phyloP scores from a whole-genome alignment of 192 early-diverging fungal genomes.

The Podila horticola region DNA sequence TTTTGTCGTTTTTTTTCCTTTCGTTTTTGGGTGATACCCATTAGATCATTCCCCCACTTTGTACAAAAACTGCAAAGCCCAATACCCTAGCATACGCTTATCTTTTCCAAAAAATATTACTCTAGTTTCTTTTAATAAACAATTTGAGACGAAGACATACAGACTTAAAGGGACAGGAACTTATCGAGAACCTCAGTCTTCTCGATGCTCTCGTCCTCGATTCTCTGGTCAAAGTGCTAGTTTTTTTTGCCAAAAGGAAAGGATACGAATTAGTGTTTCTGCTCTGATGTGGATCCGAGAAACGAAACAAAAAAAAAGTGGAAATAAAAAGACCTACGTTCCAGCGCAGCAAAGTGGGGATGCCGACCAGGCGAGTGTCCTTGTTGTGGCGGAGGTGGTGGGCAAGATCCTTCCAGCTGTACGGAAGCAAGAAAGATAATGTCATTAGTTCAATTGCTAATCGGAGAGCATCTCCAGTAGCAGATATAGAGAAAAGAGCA shows the following conservation, averaged over 20 bases:
- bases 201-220: slow-evolving; percentile 7
- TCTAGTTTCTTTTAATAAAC: too few relatives aligned
- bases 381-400: slow-evolving; percentile 40
- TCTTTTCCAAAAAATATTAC: too few relatives aligned
- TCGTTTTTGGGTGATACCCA: too few relatives aligned
- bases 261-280: too few relatives aligned
- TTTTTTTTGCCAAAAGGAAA: too few relatives aligned
- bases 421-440: not conserved
- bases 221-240: slow-evolving; percentile 9
- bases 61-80: too few relatives aligned
- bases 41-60: too few relatives aligned
- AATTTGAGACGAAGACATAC: too few relatives aligned
- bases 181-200: slow-evolving; percentile 1
- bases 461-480: not conserved
- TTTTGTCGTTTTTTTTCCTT: not conserved
- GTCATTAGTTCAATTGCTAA: not conserved
- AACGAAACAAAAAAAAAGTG: not conserved
- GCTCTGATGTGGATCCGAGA: not conserved
- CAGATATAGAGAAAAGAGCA: not conserved
- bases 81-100: too few relatives aligned
- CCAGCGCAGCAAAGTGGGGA: slow-evolving; percentile 1
- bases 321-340: not conserved
- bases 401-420: slow-evolving; percentile 46
- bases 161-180: not conserved
- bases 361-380: not conserved